phyloP scores from a whole-genome alignment of 352 stramenopile species.

The Phytophthora fragariae region DNA sequence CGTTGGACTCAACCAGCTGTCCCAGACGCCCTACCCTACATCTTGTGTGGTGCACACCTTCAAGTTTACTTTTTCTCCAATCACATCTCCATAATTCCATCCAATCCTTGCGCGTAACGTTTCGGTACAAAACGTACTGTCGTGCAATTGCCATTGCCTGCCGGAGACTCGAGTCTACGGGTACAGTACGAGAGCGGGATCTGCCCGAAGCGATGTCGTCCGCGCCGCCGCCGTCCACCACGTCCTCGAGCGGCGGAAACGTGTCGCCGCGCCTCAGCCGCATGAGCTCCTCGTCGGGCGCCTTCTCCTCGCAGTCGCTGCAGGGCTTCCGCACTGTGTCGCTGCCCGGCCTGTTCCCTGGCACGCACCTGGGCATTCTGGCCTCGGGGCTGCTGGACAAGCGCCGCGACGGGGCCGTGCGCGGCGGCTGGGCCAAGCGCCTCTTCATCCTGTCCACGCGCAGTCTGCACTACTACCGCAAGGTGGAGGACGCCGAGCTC shows the following conservation, averaged over 20 bases:
- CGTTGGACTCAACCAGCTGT: conserved; percentile 36
- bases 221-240: conserved; percentile 40
- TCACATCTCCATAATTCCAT: conserved; percentile 8
- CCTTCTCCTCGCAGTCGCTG: conserved; percentile 62
- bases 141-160: conserved; percentile 27
- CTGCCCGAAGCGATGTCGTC: conserved; percentile 33
- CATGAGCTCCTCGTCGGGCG: conserved; percentile 61
- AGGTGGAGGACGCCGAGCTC: conserved; percentile 80
- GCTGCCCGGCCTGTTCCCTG: conserved; percentile 73
- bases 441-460: conserved; percentile 86
- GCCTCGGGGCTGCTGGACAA: conserved; percentile 84
- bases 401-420: conserved; percentile 82
- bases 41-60: conserved; percentile 12
- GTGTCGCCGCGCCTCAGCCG: conserved; percentile 58
- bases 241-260: conserved; percentile 29
- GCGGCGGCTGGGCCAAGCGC: conserved; percentile 80
- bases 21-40: conserved; percentile 2
- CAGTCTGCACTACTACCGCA: conserved; percentile 88
- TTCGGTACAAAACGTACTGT: conserved; percentile 21
- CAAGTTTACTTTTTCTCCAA: conserved; percentile 15
- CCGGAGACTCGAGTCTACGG: not conserved
- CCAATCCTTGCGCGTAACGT: conserved; percentile 24
- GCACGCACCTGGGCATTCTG: conserved; percentile 79
- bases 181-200: no score
- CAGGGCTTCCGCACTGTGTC: conserved; percentile 79